phyloP scores from a whole-genome alignment of 768 basidiomycete genomes.

The Hypsizygus marmoreus region DNA sequence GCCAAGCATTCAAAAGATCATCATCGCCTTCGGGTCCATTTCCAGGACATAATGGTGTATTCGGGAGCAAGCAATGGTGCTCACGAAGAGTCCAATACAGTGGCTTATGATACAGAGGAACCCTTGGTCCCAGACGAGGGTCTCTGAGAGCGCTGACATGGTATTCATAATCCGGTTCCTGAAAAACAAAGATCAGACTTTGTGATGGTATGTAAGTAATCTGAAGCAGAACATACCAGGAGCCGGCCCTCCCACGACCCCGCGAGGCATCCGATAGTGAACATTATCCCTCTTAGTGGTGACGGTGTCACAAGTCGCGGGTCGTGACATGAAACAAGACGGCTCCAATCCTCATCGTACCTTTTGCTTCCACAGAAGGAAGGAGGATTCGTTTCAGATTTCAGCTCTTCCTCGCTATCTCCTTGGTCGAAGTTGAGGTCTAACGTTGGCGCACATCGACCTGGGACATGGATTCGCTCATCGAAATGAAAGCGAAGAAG shows the following conservation, averaged over 20 bases:
- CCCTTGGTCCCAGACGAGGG: slow-evolving; percentile 24
- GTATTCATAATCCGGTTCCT: slow-evolving; percentile 22
- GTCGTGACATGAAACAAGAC: slow-evolving; percentile 44
- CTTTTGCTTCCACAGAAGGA: slow-evolving; percentile 28
- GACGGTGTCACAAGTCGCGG: slow-evolving; percentile 32
- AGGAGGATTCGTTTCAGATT: not conserved
- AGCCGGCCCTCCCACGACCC: slow-evolving; percentile 52
- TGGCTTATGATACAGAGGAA: slow-evolving; percentile 34
- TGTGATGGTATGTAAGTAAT: slow-evolving; percentile 2
- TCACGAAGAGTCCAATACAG: slow-evolving; percentile 45
- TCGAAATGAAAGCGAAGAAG: slow-evolving; percentile 37
- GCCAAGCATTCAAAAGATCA: slow-evolving; percentile 50
- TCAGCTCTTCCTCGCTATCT: slow-evolving; percentile 16
- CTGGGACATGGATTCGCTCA: slow-evolving; percentile 35
- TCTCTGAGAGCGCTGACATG: slow-evolving; percentile 21
- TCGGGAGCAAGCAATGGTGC: slow-evolving; percentile 45
- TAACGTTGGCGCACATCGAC: slow-evolving; percentile 11
- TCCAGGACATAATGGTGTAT: slow-evolving; percentile 37
- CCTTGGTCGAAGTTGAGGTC: slow-evolving; percentile 11
- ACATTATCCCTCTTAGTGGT: slow-evolving; percentile 44
- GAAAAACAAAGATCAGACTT: slow-evolving; percentile 3
- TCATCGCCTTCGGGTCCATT: slow-evolving; percentile 37
- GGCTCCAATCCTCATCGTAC: slow-evolving; percentile 52
- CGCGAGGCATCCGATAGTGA: slow-evolving; percentile 41
- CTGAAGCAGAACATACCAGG: slow-evolving; percentile 32